A percentile compares a stretch with the other conserved stretches of the same genome.
Evolutionary conservation across 495 filamentous ascomycete species (phyloP).

Genomic region (Penicillium herquei): DNA sequence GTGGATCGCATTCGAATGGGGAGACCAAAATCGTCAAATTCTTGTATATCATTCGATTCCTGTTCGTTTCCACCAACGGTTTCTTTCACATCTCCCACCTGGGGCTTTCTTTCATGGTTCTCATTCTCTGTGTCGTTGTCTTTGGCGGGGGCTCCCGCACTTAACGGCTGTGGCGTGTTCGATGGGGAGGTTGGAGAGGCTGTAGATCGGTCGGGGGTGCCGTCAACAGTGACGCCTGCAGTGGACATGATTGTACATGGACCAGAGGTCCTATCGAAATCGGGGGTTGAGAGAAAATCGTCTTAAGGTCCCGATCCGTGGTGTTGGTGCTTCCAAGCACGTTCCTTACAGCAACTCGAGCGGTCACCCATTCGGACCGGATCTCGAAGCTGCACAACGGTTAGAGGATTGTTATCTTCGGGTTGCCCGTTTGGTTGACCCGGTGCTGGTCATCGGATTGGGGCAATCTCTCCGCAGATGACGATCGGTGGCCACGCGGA

Average conservation of each 20-base stretch:
- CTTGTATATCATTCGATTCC: slow-evolving; percentile 17
- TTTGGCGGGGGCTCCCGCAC: slow-evolving; percentile 7
- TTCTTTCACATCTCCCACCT: not conserved
- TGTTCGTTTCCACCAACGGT: slow-evolving; percentile 4
- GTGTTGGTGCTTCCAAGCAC: slow-evolving; percentile 12
- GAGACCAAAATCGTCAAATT: slow-evolving; percentile 47
- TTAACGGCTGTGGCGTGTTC: slow-evolving; percentile 10
- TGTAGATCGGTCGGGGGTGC: slow-evolving; percentile 17
- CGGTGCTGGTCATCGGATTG: slow-evolving; percentile 22
- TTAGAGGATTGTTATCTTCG: not conserved
- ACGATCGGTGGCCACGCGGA: slow-evolving; percentile 25
- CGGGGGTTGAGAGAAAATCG: not conserved
- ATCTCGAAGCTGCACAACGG: not conserved
- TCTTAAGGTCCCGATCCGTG: slow-evolving; percentile 8
- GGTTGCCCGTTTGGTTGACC: slow-evolving; percentile 4
- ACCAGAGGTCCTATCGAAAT: slow-evolving; percentile 13
- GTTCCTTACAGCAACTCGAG: slow-evolving; percentile 14
- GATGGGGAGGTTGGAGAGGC: slow-evolving; percentile 10
- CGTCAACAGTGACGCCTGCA: slow-evolving; percentile 19
- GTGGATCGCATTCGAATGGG: slow-evolving; percentile 36
- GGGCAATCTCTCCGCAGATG: slow-evolving; percentile 22
- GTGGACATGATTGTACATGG: slow-evolving; percentile 33
- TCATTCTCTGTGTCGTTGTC: slow-evolving; percentile 10
- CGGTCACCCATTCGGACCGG: slow-evolving; percentile 25
- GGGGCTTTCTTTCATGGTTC: not conserved